Conservation (phyloP, 2,329 filamentous ascomycete genomes). For the Colletotrichum cereale region DNA sequence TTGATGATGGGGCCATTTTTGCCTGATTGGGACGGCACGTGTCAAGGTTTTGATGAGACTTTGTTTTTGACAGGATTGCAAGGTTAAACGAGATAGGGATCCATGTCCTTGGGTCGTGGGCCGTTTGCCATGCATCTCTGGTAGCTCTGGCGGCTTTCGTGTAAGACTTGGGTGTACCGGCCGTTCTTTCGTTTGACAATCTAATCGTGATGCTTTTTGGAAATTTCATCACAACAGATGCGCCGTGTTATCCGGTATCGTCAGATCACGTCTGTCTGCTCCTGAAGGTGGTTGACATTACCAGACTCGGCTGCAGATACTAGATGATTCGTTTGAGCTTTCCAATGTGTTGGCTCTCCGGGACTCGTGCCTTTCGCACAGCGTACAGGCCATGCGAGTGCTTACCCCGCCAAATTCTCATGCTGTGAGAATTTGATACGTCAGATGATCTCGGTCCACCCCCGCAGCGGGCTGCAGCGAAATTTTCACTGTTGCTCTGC, state of each 20-base stretch:
- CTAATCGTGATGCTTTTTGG: not conserved
- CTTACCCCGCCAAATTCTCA: constrained; percentile 16
- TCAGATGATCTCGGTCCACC: constrained; percentile 25
- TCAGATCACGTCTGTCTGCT: not conserved
- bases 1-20: constrained; percentile 28
- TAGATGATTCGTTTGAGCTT: not conserved
- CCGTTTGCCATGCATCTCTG: constrained; percentile 2
- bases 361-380: not conserved
- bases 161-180: not conserved
- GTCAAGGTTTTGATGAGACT: constrained; percentile 35
- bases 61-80: constrained; percentile 15
- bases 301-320: constrained; percentile 2
- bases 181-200: not conserved
- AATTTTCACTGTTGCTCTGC: constrained; percentile 4
- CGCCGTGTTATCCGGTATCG: not conserved
- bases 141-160: not conserved
- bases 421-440: not conserved
- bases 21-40: constrained; percentile 29
- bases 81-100: constrained; percentile 26
- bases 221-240: not conserved
- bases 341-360: not conserved
- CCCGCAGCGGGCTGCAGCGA: constrained; percentile 26
- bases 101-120: constrained; percentile 24
- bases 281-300: constrained; percentile 6
- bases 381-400: not conserved